Evolutionary conservation across 371 early-diverging fungal genomes (phyloP), one percentile per base, ranked within the genome.

Genomic region (Mucor circinelloides): DNA sequence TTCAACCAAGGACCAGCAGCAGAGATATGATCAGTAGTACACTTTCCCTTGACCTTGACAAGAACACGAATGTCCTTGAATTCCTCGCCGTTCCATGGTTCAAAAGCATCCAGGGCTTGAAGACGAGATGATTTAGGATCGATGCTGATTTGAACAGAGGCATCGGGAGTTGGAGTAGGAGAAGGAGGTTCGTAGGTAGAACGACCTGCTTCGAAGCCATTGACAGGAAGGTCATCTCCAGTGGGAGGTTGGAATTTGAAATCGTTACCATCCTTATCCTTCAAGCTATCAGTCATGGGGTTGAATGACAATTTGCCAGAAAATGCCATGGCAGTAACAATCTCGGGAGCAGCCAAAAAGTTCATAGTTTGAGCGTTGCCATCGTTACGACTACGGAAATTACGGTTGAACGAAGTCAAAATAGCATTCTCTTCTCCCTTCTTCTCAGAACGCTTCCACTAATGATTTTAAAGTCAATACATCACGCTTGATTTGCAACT

Each of bases 1-100:
- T 97, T 98, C 69, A 98, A 85, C 97, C 98, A 98, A 30, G 94
- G 95, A 32, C 98, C 98, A 52, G 96, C 97, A 23, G 94, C 94
- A 58, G 94, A 94, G 73, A 98, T 97, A 75, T 98, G 97, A 81
- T 97, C 97, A 6, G 98, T 98, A 6, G 98, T 98, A 84, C 98
- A 98, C 80, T 98, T 98, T 73, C 98, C 98, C 82, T 94, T 87
- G 52, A 95, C 97, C 77, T 95, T 96, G 72, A 97, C 86, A 58
- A 97, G 80, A 19, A 98, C 91, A 21, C 87, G 86, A 31, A 93
- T 76, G 60, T 90, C 72, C 64, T 87, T 75, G 62, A 91, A 87
- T 71, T 98, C 97, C 63, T 90, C 75, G 40, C 95, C 94, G 75
- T 87, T 73, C 90, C 94, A 97, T 2, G 84, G 73, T 2, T 70